These are phyloP conservation scores for Fraxinus latifolia DNA, from an alignment of 305 asterid species.

Conservation along the genomic window DNA sequence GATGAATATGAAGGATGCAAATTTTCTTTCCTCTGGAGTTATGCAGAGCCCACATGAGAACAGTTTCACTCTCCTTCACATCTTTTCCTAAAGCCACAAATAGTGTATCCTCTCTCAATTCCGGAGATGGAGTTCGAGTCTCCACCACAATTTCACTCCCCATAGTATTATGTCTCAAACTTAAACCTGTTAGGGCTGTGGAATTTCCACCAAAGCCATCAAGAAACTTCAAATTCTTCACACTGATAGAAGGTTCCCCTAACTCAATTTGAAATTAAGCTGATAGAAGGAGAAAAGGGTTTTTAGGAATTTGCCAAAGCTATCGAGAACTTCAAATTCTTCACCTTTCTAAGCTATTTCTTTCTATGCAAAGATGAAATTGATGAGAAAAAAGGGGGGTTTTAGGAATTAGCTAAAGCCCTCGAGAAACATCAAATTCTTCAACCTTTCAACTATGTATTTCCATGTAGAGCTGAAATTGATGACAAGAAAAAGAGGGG, in stretches of 20 bases:
- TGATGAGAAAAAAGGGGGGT: not conserved
- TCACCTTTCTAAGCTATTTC: not conserved
- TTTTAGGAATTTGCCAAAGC: not conserved
- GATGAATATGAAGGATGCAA: conserved; percentile 80
- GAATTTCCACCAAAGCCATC: not conserved
- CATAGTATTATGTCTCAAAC: not conserved
- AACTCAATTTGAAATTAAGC: not conserved
- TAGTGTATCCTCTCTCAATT: conserved; percentile 36
- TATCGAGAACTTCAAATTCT: not conserved
- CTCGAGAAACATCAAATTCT: not conserved
- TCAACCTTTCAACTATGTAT: not conserved
- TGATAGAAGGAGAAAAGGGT: not conserved
- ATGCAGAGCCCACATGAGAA: conserved; percentile 62
- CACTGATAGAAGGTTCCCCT: not conserved
- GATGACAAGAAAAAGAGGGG: not conserved
- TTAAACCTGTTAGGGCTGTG: not conserved
- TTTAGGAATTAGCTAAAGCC: not conserved
- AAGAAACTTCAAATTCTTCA: not conserved
- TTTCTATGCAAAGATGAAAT: not conserved
- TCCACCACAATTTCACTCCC: conserved; percentile 31
- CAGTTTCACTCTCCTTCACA: conserved; percentile 55
- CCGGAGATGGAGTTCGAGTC: conserved; percentile 31
- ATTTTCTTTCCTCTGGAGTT: conserved; percentile 55
- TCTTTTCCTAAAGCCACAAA: conserved; percentile 79
- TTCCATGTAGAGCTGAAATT: not conserved